These are phyloP conservation scores for Sphenostylis stenocarpa DNA, from an alignment of 306 rosid species.

Conservation along the genomic window DNA sequence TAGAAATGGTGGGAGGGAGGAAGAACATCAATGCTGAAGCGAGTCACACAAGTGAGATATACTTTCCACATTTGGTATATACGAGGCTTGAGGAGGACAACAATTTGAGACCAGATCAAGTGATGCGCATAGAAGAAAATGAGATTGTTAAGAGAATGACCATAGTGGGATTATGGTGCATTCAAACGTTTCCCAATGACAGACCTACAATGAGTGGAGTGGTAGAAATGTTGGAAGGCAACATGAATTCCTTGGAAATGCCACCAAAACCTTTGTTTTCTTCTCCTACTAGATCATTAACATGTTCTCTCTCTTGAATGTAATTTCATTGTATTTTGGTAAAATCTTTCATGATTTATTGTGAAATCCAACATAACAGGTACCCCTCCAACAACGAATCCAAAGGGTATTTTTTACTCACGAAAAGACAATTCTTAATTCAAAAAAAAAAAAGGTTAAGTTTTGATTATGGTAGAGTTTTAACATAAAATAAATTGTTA, in stretches of 20 bases:
- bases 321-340: neutral
- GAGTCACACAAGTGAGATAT: too few relatives aligned
- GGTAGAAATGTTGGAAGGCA: slow-evolving; percentile 52
- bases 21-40: too few relatives aligned
- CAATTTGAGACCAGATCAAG: neutral
- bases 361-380: too few relatives aligned
- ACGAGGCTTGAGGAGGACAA: slow-evolving; percentile 20
- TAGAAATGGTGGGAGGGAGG: too few relatives aligned
- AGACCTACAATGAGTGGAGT: slow-evolving; percentile 47
- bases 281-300: too few relatives aligned
- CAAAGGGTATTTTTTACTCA: too few relatives aligned
- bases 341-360: neutral
- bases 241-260: slow-evolving; percentile 18
- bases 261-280: slow-evolving; percentile 47
- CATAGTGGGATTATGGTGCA: slow-evolving; percentile 51
- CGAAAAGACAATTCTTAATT: too few relatives aligned
- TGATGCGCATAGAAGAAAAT: slow-evolving; percentile 20
- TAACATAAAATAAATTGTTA: too few relatives aligned
- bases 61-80: slow-evolving; percentile 40
- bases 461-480: too few relatives aligned
- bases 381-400: too few relatives aligned
- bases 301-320: neutral
- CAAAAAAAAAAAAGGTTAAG: too few relatives aligned
- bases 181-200: slow-evolving; percentile 32
- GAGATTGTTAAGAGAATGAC: slow-evolving; percentile 37